Evolutionary conservation across 1,139 yeast species (phyloP).

Genomic region (Candida sp.): DNA sequence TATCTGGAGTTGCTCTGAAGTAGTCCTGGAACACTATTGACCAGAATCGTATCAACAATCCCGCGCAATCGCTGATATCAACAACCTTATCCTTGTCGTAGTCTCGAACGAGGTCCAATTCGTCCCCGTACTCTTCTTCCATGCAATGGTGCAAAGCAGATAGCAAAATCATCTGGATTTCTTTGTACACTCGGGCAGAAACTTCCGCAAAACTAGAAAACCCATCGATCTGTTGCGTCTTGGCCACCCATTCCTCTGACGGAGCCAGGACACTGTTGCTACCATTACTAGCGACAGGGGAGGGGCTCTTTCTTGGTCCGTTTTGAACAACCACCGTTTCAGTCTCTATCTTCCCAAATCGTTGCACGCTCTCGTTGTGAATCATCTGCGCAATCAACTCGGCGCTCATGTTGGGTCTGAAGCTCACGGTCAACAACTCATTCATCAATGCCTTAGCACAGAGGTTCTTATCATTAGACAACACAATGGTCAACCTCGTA

Average conservation of each 20-base stretch:
- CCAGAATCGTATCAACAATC: constrained; percentile 53
- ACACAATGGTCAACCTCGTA: constrained; percentile 56
- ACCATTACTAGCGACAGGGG: background rate
- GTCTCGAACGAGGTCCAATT: constrained; percentile 49
- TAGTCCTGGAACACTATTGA: constrained; percentile 60
- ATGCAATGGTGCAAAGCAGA: constrained; percentile 58
- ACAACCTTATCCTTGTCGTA: constrained; percentile 41
- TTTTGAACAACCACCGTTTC: background rate
- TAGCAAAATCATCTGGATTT: constrained; percentile 44
- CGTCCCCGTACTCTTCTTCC: constrained; percentile 62
- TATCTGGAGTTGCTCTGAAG: constrained; percentile 24
- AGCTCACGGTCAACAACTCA: constrained; percentile 71
- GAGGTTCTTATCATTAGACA: constrained; percentile 85
- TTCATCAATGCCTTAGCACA: constrained; percentile 79
- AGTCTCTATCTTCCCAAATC: constrained; percentile 21
- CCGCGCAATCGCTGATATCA: constrained; percentile 46
- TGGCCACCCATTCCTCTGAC: constrained; percentile 15
- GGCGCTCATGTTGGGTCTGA: constrained; percentile 62
- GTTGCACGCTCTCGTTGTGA: constrained; percentile 39
- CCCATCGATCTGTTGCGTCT: constrained; percentile 10
- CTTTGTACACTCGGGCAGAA: constrained; percentile 28
- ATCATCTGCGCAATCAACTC: constrained; percentile 57
- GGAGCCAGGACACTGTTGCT: constrained; percentile 4
- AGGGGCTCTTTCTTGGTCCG: too few species aligned
- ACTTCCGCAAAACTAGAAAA: constrained; percentile 11